Evolutionary conservation across 139 green algal genomes (phyloP).

Genomic region (Chlamydomonas urium): DNA sequence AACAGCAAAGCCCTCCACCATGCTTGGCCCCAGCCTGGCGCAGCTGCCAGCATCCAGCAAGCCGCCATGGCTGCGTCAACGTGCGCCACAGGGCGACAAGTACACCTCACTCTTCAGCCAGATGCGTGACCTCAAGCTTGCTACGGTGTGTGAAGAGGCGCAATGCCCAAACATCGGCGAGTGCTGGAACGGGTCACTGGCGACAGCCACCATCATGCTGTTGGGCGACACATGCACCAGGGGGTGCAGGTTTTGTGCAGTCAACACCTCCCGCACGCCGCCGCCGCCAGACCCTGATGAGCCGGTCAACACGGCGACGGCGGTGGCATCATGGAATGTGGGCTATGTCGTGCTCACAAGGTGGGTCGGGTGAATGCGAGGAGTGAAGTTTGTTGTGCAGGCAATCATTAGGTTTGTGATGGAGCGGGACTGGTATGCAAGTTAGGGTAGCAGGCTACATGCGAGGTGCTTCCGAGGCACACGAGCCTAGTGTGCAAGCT

Average conservation of each 20-base stretch:
- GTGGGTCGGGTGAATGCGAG: too few species aligned
- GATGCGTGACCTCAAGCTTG: conserved; percentile 73
- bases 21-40: conserved; percentile 42
- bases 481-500: too few species aligned
- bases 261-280: conserved; percentile 71
- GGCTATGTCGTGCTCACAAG: conserved; percentile 88
- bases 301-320: conserved; percentile 71
- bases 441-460: too few species aligned
- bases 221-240: conserved; percentile 76
- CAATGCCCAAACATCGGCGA: conserved; percentile 89
- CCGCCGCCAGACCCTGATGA: conserved; percentile 67
- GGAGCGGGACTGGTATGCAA: too few species aligned
- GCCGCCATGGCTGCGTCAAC: conserved; percentile 84
- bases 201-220: conserved; percentile 86
- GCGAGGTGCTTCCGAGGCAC: too few species aligned
- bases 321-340: conserved; percentile 77
- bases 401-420: too few species aligned
- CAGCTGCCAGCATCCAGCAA: conserved; percentile 66
- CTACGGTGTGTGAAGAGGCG: conserved; percentile 90
- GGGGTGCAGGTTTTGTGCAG: conserved; percentile 86
- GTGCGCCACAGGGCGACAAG: conserved; percentile 81
- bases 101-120: conserved; percentile 75
- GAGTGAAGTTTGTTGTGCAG: too few species aligned
- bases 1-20: conserved; percentile 3
- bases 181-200: conserved; percentile 79